A percentile compares a stretch with the other conserved stretches of the same genome.
Conservation (phyloP, 1,284 basidiomycete species). For the Ustilago bromivora region DNA sequence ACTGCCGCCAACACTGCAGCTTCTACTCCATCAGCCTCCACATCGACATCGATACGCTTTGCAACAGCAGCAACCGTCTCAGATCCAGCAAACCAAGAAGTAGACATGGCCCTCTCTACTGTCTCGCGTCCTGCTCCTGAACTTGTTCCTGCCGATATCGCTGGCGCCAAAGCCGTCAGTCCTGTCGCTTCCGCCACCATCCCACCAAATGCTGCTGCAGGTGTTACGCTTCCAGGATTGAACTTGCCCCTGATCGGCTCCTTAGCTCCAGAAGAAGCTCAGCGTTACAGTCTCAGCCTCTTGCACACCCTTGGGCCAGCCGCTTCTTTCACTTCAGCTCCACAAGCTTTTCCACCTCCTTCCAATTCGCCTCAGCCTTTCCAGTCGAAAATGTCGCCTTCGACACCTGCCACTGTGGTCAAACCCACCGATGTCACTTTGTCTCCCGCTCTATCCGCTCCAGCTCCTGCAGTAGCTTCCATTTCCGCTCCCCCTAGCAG, state of each 20-base stretch:
- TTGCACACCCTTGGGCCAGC: constrained; percentile 17
- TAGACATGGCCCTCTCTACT: constrained; percentile 34
- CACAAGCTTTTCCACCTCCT: constrained; percentile 30
- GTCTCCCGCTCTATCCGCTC: constrained; percentile 9
- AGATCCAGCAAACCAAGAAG: constrained; percentile 22
- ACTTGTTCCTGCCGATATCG: constrained; percentile 6
- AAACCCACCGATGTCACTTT: constrained; percentile 35
- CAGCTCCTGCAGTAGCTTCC: constrained; percentile 6
- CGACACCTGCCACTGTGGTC: constrained; percentile 19
- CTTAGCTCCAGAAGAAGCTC: constrained; percentile 20
- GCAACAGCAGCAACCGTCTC: constrained; percentile 20
- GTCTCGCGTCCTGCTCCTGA: constrained; percentile 20
- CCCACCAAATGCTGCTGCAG: constrained; percentile 6
- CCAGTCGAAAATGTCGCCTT: constrained; percentile 24
- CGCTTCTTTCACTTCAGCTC: constrained; percentile 24
- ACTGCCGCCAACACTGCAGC: background rate
- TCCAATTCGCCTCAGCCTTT: constrained; percentile 36
- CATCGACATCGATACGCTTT: constrained; percentile 9
- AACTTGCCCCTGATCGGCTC: constrained; percentile 22
- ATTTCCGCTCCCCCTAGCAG: background rate
- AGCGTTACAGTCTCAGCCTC: constrained; percentile 25
- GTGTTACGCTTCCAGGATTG: background rate
- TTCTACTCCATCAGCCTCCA: constrained; percentile 7
- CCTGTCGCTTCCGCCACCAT: constrained; percentile 26
- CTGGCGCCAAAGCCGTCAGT: constrained; percentile 21